Conservation (phyloP, 2,329 filamentous ascomycete genomes). For the Dothideomycetes sp. region DNA sequence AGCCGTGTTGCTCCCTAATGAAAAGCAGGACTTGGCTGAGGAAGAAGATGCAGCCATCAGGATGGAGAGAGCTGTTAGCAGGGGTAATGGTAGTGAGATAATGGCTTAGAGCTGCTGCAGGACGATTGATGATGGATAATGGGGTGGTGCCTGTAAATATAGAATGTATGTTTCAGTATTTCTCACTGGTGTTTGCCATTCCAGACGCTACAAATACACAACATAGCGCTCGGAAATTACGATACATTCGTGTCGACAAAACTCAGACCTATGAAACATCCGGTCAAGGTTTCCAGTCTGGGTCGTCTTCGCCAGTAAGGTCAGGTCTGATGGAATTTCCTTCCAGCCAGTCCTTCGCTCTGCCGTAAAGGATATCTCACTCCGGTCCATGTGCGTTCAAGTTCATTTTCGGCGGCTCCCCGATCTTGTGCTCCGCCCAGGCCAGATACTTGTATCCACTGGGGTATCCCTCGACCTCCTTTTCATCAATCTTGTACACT, state of each 20-base stretch:
- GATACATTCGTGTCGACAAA: too few species aligned
- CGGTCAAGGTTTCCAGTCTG: slow-evolving; percentile 2
- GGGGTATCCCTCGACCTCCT: slow-evolving; percentile 16
- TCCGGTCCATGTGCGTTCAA: slow-evolving; percentile 16
- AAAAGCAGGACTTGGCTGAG: slow-evolving; percentile 24
- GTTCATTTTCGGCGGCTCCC: slow-evolving; percentile 13
- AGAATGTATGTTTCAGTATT: too few species aligned
- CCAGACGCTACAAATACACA: too few species aligned
- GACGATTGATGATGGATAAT: too few species aligned
- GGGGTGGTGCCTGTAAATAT: too few species aligned
- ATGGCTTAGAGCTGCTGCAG: too few species aligned
- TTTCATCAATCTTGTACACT: slow-evolving; percentile 14
- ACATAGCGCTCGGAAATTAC: too few species aligned
- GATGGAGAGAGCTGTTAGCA: slow-evolving; percentile 15
- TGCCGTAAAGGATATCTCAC: slow-evolving; percentile 15
- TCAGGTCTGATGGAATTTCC: slow-evolving; percentile 14
- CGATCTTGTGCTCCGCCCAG: slow-evolving; percentile 15
- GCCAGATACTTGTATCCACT: slow-evolving; percentile 16
- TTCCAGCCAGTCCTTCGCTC: slow-evolving; percentile 16
- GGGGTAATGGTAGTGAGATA: too few species aligned
- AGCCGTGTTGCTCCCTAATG: slow-evolving; percentile 32
- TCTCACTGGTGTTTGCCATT: too few species aligned
- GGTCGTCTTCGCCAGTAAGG: slow-evolving; percentile 14
- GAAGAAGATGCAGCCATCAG: slow-evolving; percentile 29
- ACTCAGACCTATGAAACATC: too few species aligned